Conservation (phyloP, 2,329 filamentous ascomycete species). For the Fusarium decemcellulare region DNA sequence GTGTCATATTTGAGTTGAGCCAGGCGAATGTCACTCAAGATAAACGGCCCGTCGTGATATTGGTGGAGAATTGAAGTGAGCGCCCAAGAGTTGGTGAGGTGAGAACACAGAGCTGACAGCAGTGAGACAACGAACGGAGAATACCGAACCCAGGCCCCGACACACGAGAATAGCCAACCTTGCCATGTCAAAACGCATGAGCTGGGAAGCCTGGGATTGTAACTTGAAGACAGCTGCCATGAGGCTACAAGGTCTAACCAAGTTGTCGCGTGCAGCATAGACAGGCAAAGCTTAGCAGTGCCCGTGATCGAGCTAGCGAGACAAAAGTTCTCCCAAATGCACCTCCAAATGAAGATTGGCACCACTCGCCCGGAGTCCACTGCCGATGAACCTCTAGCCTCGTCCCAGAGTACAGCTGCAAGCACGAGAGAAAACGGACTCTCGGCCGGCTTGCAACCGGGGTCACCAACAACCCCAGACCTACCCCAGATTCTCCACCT, state of each 20-base stretch:
- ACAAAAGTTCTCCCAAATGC: neutral
- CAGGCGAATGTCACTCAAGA: no score
- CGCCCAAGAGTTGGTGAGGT: no score
- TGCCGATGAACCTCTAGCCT: neutral
- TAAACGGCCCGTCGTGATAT: no score
- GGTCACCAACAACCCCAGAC: constrained; percentile 26
- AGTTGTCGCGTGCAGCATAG: neutral
- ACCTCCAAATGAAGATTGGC: neutral
- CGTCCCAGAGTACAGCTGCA: neutral
- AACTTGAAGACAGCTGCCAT: neutral
- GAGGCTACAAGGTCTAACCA: neutral
- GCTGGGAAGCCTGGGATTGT: no score
- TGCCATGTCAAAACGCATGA: no score
- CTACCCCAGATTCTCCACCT: constrained; percentile 45
- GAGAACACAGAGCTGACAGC: no score
- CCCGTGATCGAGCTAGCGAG: constrained; percentile 1
- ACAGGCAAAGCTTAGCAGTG: neutral
- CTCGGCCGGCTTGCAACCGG: constrained; percentile 4
- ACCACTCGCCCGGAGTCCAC: constrained; percentile 19
- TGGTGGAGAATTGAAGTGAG: no score
- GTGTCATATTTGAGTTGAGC: no score
- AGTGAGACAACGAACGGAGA: no score
- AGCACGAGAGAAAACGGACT: constrained; percentile 11
- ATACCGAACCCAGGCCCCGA: no score
- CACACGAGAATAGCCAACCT: no score